A percentile compares a stretch with the other conserved stretches of the same genome.
Conservation (phyloP, 371 early-diverging fungal genomes). For the Mucor plumbeus region DNA sequence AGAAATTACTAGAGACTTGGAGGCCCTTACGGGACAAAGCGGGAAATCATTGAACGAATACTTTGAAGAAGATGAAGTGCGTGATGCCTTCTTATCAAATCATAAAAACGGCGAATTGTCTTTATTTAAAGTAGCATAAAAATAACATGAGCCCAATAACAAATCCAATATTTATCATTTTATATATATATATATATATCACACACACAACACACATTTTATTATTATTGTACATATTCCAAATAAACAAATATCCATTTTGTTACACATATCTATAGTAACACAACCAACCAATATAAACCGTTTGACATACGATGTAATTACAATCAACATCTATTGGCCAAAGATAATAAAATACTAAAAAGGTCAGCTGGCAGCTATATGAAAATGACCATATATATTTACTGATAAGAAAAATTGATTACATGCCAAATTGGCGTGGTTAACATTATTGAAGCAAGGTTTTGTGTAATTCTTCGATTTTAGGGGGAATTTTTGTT, state of each 20-base stretch:
- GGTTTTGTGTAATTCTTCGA: not conserved
- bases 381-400: not conserved
- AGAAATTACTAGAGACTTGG: conserved; percentile 56
- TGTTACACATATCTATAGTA: not conserved
- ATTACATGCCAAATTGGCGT: not conserved
- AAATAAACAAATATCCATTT: conserved; percentile 12
- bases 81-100: conserved; percentile 43
- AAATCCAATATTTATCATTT: not conserved
- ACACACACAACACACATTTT: not conserved
- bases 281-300: conserved; percentile 12
- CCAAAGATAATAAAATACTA: conserved; percentile 13
- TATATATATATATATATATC: conserved; percentile 6
- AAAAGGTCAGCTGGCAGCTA: conserved; percentile 5
- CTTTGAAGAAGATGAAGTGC: conserved; percentile 48
- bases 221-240: conserved; percentile 13
- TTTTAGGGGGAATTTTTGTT: too few species aligned
- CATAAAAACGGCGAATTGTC: conserved; percentile 15
- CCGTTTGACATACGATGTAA: not conserved
- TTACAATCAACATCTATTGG: conserved; percentile 7
- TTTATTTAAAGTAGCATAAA: conserved; percentile 25
- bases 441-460: not conserved
- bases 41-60: conserved; percentile 56
- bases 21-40: conserved; percentile 58
- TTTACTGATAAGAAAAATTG: conserved; percentile 4
- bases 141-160: not conserved